Evolutionary conservation across 1,284 basidiomycete genomes (phyloP).

Genomic region (Ustilago tritici): DNA sequence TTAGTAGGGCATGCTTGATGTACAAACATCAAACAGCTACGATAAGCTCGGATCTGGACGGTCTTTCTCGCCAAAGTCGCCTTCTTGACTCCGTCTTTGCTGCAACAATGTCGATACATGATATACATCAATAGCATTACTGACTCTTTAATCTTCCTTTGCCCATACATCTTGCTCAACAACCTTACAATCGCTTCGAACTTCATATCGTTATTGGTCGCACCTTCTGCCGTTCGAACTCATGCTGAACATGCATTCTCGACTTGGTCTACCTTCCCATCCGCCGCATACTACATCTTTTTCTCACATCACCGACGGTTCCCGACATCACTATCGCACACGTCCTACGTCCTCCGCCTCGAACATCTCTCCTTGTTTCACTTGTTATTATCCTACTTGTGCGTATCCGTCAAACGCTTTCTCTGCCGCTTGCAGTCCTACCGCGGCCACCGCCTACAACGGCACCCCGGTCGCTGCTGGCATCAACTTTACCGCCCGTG

Average conservation of each 20-base stretch:
- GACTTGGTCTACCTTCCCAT: not conserved
- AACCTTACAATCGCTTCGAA: not conserved
- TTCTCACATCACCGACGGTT: not conserved
- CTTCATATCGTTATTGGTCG: not conserved
- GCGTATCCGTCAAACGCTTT: conserved; percentile 22
- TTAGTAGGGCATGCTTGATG: not conserved
- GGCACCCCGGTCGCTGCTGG: conserved; percentile 55
- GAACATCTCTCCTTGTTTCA: not conserved
- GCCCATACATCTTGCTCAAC: not conserved
- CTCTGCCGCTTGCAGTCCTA: conserved; percentile 38
- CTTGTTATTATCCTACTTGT: conserved; percentile 15
- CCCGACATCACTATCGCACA: not conserved
- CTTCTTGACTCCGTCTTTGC: not conserved
- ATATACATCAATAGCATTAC: not conserved
- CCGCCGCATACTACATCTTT: not conserved
- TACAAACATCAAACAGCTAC: not conserved
- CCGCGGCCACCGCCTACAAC: conserved; percentile 54
- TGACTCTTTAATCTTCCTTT: conserved; percentile 12
- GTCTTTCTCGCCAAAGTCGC: not conserved
- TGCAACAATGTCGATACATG: not conserved
- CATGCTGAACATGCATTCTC: not conserved
- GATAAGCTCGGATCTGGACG: not conserved
- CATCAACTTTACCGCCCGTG: conserved; percentile 61
- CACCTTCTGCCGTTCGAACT: not conserved
- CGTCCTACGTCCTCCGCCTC: not conserved